phyloP scores from a whole-genome alignment of 106 monocot species.

The Phalaenopsis equestris region DNA sequence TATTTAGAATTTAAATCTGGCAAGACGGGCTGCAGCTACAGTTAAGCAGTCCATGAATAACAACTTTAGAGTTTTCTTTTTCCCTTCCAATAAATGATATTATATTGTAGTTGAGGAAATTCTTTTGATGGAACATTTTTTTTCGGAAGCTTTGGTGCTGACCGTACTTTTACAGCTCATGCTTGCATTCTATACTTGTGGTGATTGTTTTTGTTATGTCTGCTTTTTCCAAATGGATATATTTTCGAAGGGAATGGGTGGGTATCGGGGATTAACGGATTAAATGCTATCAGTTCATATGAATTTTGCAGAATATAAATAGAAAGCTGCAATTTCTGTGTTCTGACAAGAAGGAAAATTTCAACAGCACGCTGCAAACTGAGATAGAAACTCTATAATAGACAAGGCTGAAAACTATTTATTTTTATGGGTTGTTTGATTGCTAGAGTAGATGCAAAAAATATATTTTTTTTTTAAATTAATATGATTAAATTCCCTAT shows the following conservation, averaged over 20 bases:
- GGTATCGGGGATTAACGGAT: background rate
- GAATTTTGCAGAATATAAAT: background rate
- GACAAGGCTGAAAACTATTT: background rate
- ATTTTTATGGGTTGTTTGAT: background rate
- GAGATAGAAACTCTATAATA: too few relatives aligned
- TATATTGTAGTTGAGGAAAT: background rate
- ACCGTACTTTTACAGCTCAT: background rate
- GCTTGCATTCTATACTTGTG: background rate
- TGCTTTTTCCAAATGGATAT: background rate
- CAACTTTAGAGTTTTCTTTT: background rate
- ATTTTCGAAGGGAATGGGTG: background rate
- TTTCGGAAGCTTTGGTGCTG: background rate
- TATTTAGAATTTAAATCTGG: background rate
- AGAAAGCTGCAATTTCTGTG: background rate
- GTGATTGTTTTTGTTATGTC: background rate
- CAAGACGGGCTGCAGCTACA: background rate
- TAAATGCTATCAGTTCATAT: background rate
- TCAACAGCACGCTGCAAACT: background rate
- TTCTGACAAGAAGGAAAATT: background rate
- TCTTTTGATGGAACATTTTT: too few relatives aligned
- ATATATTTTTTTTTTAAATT: background rate
- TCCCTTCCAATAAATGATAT: background rate
- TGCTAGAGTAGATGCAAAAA: background rate
- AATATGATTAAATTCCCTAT: too few relatives aligned
- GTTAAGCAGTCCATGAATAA: background rate